Conservation (phyloP, 1,139 yeast genomes). For the Torulaspora pretoriensis region DNA sequence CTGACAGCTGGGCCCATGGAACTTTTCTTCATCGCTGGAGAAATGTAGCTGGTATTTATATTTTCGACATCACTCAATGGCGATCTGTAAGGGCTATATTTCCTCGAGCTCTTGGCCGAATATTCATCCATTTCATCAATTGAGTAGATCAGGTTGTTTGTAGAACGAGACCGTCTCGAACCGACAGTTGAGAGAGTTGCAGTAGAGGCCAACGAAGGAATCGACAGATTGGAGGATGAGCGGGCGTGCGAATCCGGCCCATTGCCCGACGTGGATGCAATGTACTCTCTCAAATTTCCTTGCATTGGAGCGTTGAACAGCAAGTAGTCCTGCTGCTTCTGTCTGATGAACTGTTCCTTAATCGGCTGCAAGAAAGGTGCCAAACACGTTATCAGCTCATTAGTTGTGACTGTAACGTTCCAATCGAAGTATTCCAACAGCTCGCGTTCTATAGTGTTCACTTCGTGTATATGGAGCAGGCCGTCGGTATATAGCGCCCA, state of each 20-base stretch:
- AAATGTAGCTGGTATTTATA: slow-evolving; percentile 3
- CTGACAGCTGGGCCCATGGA: slow-evolving; percentile 5
- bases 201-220: slow-evolving; percentile 30
- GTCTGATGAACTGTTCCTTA: slow-evolving; percentile 40
- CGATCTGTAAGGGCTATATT: slow-evolving; percentile 10
- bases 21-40: slow-evolving; percentile 9
- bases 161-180: slow-evolving; percentile 19
- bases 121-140: slow-evolving; percentile 11
- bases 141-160: slow-evolving; percentile 11
- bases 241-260: slow-evolving; percentile 19
- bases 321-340: slow-evolving; percentile 18
- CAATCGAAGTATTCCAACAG: slow-evolving; percentile 76
- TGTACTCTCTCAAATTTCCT: slow-evolving; percentile 15
- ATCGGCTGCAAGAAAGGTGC: slow-evolving; percentile 75
- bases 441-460: slow-evolving; percentile 88
- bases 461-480: slow-evolving; percentile 67
- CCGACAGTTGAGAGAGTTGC: slow-evolving; percentile 27
- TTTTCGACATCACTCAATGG: slow-evolving; percentile 14
- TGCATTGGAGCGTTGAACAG: slow-evolving; percentile 20
- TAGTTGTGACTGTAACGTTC: slow-evolving; percentile 67
- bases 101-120: slow-evolving; percentile 7
- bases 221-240: slow-evolving; percentile 25
- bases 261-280: slow-evolving; percentile 4
- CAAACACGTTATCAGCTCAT: slow-evolving; percentile 64
- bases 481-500: slow-evolving; percentile 94